Evolutionary conservation across 352 stramenopile genomes (phyloP).

Genomic region (Phytophthora constricta): DNA sequence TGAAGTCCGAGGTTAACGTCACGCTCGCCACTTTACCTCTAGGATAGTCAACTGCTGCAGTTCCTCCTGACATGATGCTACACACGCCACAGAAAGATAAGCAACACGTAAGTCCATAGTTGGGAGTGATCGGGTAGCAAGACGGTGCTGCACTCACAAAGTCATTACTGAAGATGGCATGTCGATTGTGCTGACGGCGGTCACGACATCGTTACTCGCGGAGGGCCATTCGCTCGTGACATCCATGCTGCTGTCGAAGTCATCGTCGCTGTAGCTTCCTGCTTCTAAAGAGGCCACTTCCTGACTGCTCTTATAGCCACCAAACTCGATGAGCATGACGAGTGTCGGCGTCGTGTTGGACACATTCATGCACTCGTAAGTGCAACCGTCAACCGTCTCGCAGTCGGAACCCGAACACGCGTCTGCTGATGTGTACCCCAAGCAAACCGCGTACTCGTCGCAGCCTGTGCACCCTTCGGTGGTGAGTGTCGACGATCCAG

Average conservation of each 20-base stretch:
- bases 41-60: slow-evolving; percentile 28
- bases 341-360: slow-evolving; percentile 16
- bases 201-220: slow-evolving; percentile 38
- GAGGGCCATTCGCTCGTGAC: slow-evolving; percentile 30
- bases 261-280: slow-evolving; percentile 10
- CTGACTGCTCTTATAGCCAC: slow-evolving; percentile 37
- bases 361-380: slow-evolving; percentile 34
- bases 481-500: slow-evolving; percentile 30
- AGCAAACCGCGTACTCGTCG: slow-evolving; percentile 30
- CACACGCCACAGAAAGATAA: slow-evolving; percentile 4
- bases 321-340: slow-evolving; percentile 39
- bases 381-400: slow-evolving; percentile 27
- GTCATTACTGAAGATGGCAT: slow-evolving; percentile 28
- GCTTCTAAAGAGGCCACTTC: slow-evolving; percentile 21
- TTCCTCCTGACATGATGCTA: slow-evolving; percentile 34
- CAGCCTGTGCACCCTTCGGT: slow-evolving; percentile 35
- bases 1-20: slow-evolving; percentile 26
- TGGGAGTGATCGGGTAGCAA: background rate
- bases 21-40: slow-evolving; percentile 44
- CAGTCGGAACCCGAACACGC: slow-evolving; percentile 32
- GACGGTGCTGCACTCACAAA: no score
- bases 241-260: slow-evolving; percentile 19
- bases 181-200: slow-evolving; percentile 29
- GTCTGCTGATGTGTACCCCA: slow-evolving; percentile 23
- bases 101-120: background rate